These are phyloP conservation scores for Penicillium psychrosexuale DNA, from an alignment of 2,329 filamentous ascomycete genomes.

Conservation along the genomic window DNA sequence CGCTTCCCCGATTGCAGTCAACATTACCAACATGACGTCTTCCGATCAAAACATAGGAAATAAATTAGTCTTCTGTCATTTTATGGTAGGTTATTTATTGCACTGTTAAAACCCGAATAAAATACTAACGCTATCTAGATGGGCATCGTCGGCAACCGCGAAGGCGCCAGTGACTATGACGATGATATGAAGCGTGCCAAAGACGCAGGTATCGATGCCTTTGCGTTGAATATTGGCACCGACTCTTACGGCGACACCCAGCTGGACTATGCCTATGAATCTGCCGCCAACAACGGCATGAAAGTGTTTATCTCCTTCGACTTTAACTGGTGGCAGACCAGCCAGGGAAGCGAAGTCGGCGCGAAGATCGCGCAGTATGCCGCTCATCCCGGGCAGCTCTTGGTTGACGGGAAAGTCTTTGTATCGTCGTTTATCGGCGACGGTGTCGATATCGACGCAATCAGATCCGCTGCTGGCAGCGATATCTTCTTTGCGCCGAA, in stretches of 20 bases:
- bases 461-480: constrained; percentile 44
- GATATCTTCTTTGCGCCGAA: constrained; percentile 52
- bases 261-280: constrained; percentile 50
- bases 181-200: constrained; percentile 49
- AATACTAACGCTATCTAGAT: constrained; percentile 32
- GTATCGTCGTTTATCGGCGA: constrained; percentile 55
- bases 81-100: constrained; percentile 36
- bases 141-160: constrained; percentile 46
- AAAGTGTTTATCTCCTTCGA: constrained; percentile 59
- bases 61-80: constrained; percentile 45
- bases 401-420: constrained; percentile 50
- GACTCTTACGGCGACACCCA: constrained; percentile 47
- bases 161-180: constrained; percentile 46
- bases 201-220: constrained; percentile 47
- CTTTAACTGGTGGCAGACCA: constrained; percentile 49
- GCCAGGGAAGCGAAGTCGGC: constrained; percentile 43
- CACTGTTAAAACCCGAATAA: not conserved
- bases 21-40: not conserved
- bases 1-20: constrained; percentile 14
- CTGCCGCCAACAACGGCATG: constrained; percentile 47
- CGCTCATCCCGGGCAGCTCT: constrained; percentile 46
- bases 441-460: constrained; percentile 44
- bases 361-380: constrained; percentile 49
- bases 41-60: constrained; percentile 8
- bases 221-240: constrained; percentile 51